Evolutionary conservation across 2,329 filamentous ascomycete genomes (phyloP).

Genomic region (Talaromyces islandicus): DNA sequence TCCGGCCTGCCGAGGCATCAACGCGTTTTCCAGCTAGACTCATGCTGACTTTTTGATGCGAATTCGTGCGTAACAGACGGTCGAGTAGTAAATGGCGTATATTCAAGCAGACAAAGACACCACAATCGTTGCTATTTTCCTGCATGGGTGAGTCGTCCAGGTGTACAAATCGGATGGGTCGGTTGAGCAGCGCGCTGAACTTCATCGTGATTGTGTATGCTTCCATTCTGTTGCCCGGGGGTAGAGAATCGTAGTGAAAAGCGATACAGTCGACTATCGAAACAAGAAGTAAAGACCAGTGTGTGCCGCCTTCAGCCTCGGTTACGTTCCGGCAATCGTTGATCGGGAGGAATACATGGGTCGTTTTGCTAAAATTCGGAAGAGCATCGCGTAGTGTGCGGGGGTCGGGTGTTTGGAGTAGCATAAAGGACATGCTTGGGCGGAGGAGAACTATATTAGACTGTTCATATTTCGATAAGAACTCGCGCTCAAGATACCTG

Average conservation of each 20-base stretch:
- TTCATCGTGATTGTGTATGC: constrained; percentile 65
- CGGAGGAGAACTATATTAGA: constrained; percentile 86
- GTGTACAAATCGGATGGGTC: constrained; percentile 66
- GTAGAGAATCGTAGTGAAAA: constrained; percentile 93
- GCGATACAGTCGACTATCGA: constrained; percentile 81
- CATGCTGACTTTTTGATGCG: constrained; percentile 86
- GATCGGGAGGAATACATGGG: constrained; percentile 92
- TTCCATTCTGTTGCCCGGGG: constrained; percentile 67
- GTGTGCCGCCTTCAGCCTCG: constrained; percentile 79
- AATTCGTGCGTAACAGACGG: constrained; percentile 70
- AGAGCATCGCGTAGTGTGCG: constrained; percentile 60
- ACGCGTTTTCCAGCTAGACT: constrained; percentile 80
- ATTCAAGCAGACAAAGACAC: constrained; percentile 89
- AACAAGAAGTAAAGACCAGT: constrained; percentile 92
- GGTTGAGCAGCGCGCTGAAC: constrained; percentile 62
- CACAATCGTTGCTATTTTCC: constrained; percentile 87
- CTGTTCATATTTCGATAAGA: constrained; percentile 70
- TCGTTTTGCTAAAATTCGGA: constrained; percentile 72
- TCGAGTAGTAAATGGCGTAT: constrained; percentile 93
- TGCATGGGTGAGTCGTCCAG: constrained; percentile 84
- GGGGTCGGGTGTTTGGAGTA: constrained; percentile 65
- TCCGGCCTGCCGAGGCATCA: constrained; percentile 71
- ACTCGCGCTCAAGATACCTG: constrained; percentile 81
- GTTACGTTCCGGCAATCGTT: constrained; percentile 77
- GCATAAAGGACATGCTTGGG: constrained; percentile 86